A percentile compares a stretch with the other conserved stretches of the same genome.
Conservation (phyloP, 192 early-diverging fungal species). For the Neocallimastix lanati region DNA sequence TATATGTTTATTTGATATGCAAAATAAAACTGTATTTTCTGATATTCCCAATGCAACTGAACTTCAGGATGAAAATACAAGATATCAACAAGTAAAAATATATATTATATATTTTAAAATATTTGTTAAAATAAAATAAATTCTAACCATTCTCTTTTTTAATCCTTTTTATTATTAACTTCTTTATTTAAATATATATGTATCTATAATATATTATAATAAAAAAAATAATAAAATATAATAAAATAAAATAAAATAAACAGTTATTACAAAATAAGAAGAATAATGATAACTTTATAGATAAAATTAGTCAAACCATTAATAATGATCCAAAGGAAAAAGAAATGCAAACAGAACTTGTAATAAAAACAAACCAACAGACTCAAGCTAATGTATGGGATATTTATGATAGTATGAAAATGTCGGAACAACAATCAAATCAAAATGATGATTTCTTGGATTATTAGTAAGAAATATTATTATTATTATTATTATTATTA, state of each 20-base stretch:
- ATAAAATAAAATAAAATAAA: no score
- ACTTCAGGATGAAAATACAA: constrained; percentile 22
- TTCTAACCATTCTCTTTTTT: not conserved
- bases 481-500: no score
- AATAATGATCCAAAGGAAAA: constrained; percentile 22
- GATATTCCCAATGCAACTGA: constrained; percentile 17
- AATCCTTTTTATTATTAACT: not conserved
- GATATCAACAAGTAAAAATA: constrained; percentile 29
- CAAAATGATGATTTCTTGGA: not conserved
- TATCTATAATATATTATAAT: no score
- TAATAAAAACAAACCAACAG: not conserved
- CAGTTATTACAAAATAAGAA: constrained; percentile 16
- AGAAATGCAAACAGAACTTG: constrained; percentile 26
- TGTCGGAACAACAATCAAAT: not conserved
- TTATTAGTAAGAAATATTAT: not conserved
- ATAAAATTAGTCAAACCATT: constrained; percentile 30
- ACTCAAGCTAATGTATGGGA: not conserved
- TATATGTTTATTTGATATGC: constrained; percentile 19
- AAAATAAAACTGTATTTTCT: constrained; percentile 16
- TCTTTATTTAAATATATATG: not conserved
- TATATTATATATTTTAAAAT: no score
- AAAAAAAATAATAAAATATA: no score
- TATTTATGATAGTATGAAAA: not conserved
- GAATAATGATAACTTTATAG: constrained; percentile 32
- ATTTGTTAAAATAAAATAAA: no score